Base-by-base conservation (phyloP, 2,329 filamentous ascomycete species). In the Thelonectria rubi region DNA sequence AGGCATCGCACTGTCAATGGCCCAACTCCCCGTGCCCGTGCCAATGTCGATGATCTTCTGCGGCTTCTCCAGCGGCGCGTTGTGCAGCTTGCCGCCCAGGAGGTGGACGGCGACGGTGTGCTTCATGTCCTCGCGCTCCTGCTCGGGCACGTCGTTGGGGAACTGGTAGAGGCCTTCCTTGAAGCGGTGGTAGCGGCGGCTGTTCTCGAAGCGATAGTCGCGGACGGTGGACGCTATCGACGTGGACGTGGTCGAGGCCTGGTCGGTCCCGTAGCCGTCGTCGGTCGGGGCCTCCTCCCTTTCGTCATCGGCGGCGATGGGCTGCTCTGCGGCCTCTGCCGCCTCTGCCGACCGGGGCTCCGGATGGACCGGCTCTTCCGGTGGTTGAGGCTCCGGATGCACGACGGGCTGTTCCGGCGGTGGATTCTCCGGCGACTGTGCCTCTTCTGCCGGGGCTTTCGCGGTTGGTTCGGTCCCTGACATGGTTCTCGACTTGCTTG, bases 81-180 rank as follows among this genome's bases (percentile, higher is more conserved):
- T 75, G 56, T 79, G 78, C 14, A 84, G 73, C 50, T 72, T 70
- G 0, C 76, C 78, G 2, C 76, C 73, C 12, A 74, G 71, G 5
- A 79, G 56, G 40, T 71, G 65, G 21, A 80, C 65, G 3, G 76
- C 64, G 67, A 79, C 76, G 20, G 77, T 75, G 53, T 81, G 78
- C 60, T 78, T 75, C 74, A 78, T 80, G 58, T 77, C 77, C 65
- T 81, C 79, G 20, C 80, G 69, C 62, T 78, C 78, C 64, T 81
- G 80, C 63, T 82, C 80, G 3, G 72, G 65, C n/a, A 80, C 75
- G 55, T 82, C 80, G 59, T 82, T 80, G 15, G 77, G 77, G 56
- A 78, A 76, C 26, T 74, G 71, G 37, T 78, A 78, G 1, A 73
- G 65, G 5, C 79, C 78, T 56, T 80, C 73, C 30, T 77, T 72